A percentile compares a stretch with the other conserved stretches of the same genome.
These are phyloP conservation scores for Pulveroboletus sp. DNA, from an alignment of 768 basidiomycete genomes.

Conservation along the genomic window DNA sequence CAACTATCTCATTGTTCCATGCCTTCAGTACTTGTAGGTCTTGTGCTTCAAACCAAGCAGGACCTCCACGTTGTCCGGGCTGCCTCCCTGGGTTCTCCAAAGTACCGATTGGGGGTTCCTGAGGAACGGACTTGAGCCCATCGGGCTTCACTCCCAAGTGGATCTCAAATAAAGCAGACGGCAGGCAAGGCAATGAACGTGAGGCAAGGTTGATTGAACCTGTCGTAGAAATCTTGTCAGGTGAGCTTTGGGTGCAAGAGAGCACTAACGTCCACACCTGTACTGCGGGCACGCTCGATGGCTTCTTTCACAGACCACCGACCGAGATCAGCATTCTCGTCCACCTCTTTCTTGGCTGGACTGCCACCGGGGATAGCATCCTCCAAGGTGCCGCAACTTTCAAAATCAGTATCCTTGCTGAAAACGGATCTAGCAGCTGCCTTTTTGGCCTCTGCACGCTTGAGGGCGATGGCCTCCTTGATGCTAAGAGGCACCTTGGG, in stretches of 20 bases:
- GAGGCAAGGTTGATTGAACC: constrained; percentile 74
- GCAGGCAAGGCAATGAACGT: constrained; percentile 66
- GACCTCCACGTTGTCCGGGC: constrained; percentile 38
- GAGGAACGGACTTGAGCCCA: constrained; percentile 56
- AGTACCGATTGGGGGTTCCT: constrained; percentile 51
- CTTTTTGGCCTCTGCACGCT: constrained; percentile 75
- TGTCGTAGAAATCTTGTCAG: constrained; percentile 41
- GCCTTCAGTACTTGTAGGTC: constrained; percentile 73
- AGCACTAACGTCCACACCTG: constrained; percentile 49
- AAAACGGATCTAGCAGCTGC: constrained; percentile 25
- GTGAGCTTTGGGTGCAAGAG: constrained; percentile 41
- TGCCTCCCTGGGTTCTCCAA: constrained; percentile 34
- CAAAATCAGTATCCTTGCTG: constrained; percentile 27
- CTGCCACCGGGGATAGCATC: constrained; percentile 39
- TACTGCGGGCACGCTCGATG: constrained; percentile 71
- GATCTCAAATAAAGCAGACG: constrained; percentile 73
- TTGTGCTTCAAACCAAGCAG: constrained; percentile 79
- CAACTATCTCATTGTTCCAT: constrained; percentile 75
- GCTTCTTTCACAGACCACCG: constrained; percentile 66
- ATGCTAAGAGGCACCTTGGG: constrained; percentile 44
- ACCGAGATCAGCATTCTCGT: constrained; percentile 47
- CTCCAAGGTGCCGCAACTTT: constrained; percentile 41
- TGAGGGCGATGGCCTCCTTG: constrained; percentile 75
- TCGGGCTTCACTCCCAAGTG: constrained; percentile 74
- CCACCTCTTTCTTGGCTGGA: constrained; percentile 36